Conservation (phyloP, 2,329 filamentous ascomycete genomes). For the Sphaerostilbella broomeana region DNA sequence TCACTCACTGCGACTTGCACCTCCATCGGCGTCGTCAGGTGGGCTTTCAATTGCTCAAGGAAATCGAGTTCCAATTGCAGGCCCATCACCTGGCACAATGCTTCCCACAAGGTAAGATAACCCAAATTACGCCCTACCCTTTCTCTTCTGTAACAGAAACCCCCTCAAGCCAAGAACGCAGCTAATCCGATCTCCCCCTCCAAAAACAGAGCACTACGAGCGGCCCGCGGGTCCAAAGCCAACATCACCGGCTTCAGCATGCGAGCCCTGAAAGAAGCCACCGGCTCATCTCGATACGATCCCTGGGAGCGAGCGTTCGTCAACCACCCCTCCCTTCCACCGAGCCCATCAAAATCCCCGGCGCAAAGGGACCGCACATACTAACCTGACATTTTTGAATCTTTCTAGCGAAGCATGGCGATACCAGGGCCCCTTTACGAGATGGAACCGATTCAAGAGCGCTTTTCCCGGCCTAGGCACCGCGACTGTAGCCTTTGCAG, state of each 20-base stretch:
- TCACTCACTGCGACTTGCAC: conserved; percentile 5
- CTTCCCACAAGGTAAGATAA: conserved; percentile 33
- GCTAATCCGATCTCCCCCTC: conserved; percentile 15
- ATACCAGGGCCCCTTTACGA: conserved; percentile 81
- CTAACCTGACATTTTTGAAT: not conserved
- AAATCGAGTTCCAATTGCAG: conserved; percentile 3
- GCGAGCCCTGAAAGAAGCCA: conserved; percentile 67
- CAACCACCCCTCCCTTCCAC: not conserved
- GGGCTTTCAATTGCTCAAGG: not conserved
- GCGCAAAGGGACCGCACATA: not conserved
- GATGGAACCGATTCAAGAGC: conserved; percentile 82
- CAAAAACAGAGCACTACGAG: conserved; percentile 39
- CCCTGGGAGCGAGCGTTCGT: conserved; percentile 61
- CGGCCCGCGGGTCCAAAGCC: conserved; percentile 49
- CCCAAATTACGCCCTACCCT: no score
- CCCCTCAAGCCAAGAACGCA: not conserved
- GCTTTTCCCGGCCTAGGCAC: conserved; percentile 88
- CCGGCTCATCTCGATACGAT: conserved; percentile 57
- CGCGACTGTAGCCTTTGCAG: conserved; percentile 82
- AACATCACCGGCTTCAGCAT: conserved; percentile 93
- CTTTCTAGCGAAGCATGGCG: conserved; percentile 80
- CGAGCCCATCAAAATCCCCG: not conserved
- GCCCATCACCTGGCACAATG: conserved; percentile 26
- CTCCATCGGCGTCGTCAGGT: not conserved
- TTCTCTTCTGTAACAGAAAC: no score